Base-by-base conservation (phyloP, 805 yeast genomes). In the Lachancea sp. region DNA sequence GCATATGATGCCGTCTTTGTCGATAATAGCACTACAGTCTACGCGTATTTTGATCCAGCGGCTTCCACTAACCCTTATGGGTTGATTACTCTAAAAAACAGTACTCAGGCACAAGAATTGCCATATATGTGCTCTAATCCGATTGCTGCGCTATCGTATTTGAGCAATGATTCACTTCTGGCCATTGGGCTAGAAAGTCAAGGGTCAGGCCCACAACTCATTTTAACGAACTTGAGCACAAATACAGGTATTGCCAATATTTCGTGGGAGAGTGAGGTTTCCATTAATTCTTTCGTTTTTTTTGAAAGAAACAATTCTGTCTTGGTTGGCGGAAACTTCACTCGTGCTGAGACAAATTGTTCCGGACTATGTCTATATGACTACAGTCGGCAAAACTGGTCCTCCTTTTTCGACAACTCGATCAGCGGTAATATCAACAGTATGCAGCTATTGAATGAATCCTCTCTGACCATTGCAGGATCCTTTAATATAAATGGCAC, bases 261-360 rank as follows among this genome's bases (percentile, higher is more conserved):
- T 15, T 55, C 64, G 7, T 58, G 72, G 2, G 57, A 67, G 8
- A 61, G 64, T 3, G 46, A 48, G 4, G 62, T 65, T n/a, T 52
- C 57, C 6, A 69, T 78, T 11, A 66, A 67, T 11, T 58, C 75
- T 1, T 58, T 74, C 38, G 47, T 70, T 13, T 64, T 64, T 24
- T 68, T 71, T 23, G 65, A 65, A 18, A 62, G 60, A 21, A 65
- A 68, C 21, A 40, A 63, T 6, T 64, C 71, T 2, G 50, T 67
- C 15, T 61, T 87, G 20, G 67, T 84, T 9, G 95, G 83, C 29
- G 96, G 97, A 18, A 68, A 72, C 31, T 87, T 84, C 55, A 56
- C 67, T 16, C 79, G 83, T 2, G 80, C 82, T 0, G 64, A 75
- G 4, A 61, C 72, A 23, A 59, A 63, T 19, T 88, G 96, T 60